A percentile compares a stretch with the other conserved stretches of the same genome.
Conservation (phyloP, 495 filamentous ascomycete genomes). For the Chlorociboria aeruginascens region DNA sequence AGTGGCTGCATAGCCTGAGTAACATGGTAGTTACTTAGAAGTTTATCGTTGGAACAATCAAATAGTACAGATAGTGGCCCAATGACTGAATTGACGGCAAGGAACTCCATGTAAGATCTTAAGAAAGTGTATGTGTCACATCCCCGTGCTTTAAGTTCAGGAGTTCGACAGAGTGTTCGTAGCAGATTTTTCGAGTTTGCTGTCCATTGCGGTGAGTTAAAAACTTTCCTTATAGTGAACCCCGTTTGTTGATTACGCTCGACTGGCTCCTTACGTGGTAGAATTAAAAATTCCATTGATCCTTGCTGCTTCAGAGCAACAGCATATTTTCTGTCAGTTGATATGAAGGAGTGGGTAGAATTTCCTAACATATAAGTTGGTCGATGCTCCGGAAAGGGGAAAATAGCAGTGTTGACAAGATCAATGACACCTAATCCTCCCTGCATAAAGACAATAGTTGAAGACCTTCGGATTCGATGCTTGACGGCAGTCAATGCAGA, state of each 20-base stretch:
- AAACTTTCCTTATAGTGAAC: slow-evolving; percentile 1
- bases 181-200: slow-evolving; percentile 16
- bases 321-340: slow-evolving; percentile 38
- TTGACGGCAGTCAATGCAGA: slow-evolving; percentile 43
- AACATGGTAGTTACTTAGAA: slow-evolving; percentile 49
- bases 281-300: not conserved
- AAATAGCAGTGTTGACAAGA: slow-evolving; percentile 53
- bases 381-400: slow-evolving; percentile 46
- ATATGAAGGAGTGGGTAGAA: slow-evolving; percentile 46
- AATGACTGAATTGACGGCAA: slow-evolving; percentile 62
- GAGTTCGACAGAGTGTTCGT: slow-evolving; percentile 16
- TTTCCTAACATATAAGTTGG: slow-evolving; percentile 71
- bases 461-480: slow-evolving; percentile 54
- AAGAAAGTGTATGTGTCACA: slow-evolving; percentile 20
- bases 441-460: slow-evolving; percentile 70
- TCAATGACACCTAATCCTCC: slow-evolving; percentile 77
- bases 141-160: slow-evolving; percentile 18
- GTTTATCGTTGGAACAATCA: slow-evolving; percentile 56
- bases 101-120: slow-evolving; percentile 50
- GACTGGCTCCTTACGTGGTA: not conserved
- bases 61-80: slow-evolving; percentile 67
- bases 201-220: slow-evolving; percentile 7
- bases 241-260: not conserved
- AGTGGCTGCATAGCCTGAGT: slow-evolving; percentile 56
- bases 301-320: slow-evolving; percentile 46